These are phyloP conservation scores for Xylaria castorea DNA, from an alignment of 495 filamentous ascomycete species.

Conservation along the genomic window DNA sequence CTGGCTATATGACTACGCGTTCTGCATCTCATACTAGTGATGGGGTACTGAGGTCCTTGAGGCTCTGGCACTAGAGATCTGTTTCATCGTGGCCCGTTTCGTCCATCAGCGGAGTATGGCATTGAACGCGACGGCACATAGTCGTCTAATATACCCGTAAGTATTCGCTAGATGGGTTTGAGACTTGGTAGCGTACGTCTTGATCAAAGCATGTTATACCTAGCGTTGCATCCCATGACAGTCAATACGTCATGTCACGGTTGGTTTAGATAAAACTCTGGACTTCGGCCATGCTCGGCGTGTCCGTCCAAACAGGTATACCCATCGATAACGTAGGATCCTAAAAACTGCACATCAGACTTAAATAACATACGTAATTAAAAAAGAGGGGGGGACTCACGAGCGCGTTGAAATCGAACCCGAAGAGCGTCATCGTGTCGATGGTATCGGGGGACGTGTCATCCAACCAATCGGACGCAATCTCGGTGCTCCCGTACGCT, in stretches of 20 bases:
- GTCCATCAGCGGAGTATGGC: neutral
- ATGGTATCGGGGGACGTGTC: slow-evolving; percentile 6
- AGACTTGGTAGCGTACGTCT: neutral
- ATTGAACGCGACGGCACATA: neutral
- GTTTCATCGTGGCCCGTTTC: neutral
- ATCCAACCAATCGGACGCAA: slow-evolving; percentile 1
- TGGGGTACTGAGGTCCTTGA: neutral
- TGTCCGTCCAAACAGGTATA: slow-evolving; percentile 9
- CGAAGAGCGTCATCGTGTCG: slow-evolving; percentile 18
- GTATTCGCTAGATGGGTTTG: neutral
- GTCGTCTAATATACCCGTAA: neutral
- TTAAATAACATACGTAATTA: neutral
- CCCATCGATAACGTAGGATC: slow-evolving; percentile 5
- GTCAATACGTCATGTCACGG: neutral
- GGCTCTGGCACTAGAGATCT: neutral
- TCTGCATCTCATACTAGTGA: neutral
- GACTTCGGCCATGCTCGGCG: neutral
- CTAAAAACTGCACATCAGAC: neutral
- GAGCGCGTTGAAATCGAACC: slow-evolving; percentile 22
- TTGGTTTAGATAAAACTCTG: neutral
- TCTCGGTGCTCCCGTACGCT: neutral
- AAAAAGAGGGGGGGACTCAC: slow-evolving; percentile 5
- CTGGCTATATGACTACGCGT: neutral
- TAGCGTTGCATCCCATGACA: neutral
- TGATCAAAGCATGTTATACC: neutral